Conservation (phyloP, 148 eudicot genomes). For the Chenopodium suecicum region DNA sequence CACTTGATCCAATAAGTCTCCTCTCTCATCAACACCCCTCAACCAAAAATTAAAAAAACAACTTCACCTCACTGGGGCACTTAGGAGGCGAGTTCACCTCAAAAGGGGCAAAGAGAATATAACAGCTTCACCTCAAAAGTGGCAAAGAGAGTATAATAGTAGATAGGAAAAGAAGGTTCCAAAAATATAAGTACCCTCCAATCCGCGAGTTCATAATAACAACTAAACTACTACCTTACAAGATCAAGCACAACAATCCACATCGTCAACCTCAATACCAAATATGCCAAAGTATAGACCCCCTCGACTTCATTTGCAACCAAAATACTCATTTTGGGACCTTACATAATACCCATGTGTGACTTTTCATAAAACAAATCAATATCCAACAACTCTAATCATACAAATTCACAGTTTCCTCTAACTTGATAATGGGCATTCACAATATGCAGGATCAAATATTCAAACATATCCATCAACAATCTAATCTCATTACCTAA, state of each 20-base stretch:
- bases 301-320: neutral
- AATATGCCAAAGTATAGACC: neutral
- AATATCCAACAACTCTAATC: neutral
- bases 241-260: neutral
- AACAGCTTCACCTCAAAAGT: too few relatives aligned
- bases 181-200: neutral
- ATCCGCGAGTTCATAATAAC: neutral
- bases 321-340: neutral
- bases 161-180: too few relatives aligned
- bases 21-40: too few relatives aligned
- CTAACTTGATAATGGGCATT: neutral
- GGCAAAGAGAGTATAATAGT: too few relatives aligned
- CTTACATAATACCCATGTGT: neutral
- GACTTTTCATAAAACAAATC: neutral
- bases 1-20: too few relatives aligned
- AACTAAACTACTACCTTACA: neutral
- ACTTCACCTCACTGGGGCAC: too few relatives aligned
- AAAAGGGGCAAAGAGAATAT: too few relatives aligned
- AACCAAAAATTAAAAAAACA: too few relatives aligned
- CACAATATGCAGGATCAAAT: neutral
- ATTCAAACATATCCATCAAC: neutral
- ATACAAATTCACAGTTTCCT: neutral
- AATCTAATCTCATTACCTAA: neutral
- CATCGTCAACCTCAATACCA: neutral
- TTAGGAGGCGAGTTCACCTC: too few relatives aligned